Percentiles rank a stretch among this genome's conserved stretches.
Evolutionary conservation across 495 filamentous ascomycete genomes (phyloP).

Genomic region (Podospora bellae-mahoneyi): DNA sequence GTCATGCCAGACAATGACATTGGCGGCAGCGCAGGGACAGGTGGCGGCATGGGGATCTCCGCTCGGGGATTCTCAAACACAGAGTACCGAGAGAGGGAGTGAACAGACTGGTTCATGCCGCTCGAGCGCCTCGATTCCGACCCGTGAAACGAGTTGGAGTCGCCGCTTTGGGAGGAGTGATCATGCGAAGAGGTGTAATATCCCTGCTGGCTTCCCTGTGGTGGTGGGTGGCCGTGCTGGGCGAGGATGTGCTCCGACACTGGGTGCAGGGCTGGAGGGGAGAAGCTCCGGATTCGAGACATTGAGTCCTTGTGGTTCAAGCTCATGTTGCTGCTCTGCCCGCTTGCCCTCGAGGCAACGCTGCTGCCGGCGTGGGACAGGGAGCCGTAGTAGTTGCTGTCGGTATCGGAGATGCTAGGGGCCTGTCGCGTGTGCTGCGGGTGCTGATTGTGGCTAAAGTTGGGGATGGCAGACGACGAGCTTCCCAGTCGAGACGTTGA

Average conservation of each 20-base stretch:
- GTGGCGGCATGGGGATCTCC: slow-evolving; percentile 14
- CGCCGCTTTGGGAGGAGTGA: slow-evolving; percentile 5
- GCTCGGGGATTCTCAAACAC: slow-evolving; percentile 22
- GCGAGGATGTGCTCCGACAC: background rate
- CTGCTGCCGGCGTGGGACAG: background rate
- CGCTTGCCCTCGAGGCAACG: background rate
- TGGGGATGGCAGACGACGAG: slow-evolving; percentile 12
- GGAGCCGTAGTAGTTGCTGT: slow-evolving; percentile 6
- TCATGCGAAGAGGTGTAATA: background rate
- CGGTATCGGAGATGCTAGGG: slow-evolving; percentile 12
- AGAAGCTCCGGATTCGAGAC: slow-evolving; percentile 9
- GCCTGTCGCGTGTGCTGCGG: background rate
- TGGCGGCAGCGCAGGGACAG: background rate
- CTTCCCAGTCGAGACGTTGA: slow-evolving; percentile 29
- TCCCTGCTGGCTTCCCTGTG: background rate
- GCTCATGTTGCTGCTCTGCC: slow-evolving; percentile 3
- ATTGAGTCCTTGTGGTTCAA: background rate
- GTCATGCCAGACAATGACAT: background rate
- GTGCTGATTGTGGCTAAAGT: background rate
- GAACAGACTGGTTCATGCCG: background rate
- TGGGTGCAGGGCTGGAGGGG: slow-evolving; percentile 1
- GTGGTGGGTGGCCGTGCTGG: background rate
- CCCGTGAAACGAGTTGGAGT: slow-evolving; percentile 1
- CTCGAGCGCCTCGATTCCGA: background rate
- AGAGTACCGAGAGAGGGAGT: slow-evolving; percentile 3